phyloP scores from a whole-genome alignment of 2,329 filamentous ascomycete species.

The Xylariaceae sp. region DNA sequence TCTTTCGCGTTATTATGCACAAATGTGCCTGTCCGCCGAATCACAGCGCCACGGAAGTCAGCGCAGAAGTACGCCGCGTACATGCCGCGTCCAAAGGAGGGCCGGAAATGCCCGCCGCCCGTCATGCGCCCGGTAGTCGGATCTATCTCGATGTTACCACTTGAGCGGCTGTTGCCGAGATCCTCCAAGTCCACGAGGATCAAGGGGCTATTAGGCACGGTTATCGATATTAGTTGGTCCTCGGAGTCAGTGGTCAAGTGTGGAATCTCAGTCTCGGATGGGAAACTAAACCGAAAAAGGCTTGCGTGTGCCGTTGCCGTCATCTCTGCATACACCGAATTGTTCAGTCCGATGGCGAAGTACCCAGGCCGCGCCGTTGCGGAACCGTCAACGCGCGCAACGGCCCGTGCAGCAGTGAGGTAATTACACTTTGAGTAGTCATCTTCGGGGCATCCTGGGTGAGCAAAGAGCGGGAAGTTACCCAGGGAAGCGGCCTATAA shows the following conservation, averaged over 20 bases:
- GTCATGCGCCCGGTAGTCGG: constrained; percentile 49
- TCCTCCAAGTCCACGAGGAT: constrained; percentile 59
- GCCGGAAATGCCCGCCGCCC: constrained; percentile 55
- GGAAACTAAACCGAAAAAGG: constrained; percentile 57
- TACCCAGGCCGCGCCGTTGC: constrained; percentile 55
- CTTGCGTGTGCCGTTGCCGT: constrained; percentile 55
- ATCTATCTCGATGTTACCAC: constrained; percentile 50
- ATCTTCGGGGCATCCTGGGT: constrained; percentile 46
- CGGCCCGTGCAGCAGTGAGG: constrained; percentile 43
- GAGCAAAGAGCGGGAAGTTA: constrained; percentile 51
- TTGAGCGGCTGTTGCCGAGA: constrained; percentile 47
- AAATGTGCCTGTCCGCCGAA: constrained; percentile 56
- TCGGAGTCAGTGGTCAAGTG: constrained; percentile 13
- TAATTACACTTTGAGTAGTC: constrained; percentile 50
- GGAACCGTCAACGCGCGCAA: constrained; percentile 46
- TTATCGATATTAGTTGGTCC: not conserved
- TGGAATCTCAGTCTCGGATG: constrained; percentile 31
- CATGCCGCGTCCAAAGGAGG: constrained; percentile 56
- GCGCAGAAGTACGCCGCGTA: constrained; percentile 59
- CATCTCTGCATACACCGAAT: constrained; percentile 57
- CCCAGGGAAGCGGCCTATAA: constrained; percentile 43
- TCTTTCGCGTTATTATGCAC: constrained; percentile 43
- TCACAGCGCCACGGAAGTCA: constrained; percentile 52
- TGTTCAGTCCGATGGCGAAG: constrained; percentile 54
- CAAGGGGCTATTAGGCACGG: constrained; percentile 45